Evolutionary conservation across 2,329 filamentous ascomycete species (phyloP).

Genomic region (Aspergillus ibericus): DNA sequence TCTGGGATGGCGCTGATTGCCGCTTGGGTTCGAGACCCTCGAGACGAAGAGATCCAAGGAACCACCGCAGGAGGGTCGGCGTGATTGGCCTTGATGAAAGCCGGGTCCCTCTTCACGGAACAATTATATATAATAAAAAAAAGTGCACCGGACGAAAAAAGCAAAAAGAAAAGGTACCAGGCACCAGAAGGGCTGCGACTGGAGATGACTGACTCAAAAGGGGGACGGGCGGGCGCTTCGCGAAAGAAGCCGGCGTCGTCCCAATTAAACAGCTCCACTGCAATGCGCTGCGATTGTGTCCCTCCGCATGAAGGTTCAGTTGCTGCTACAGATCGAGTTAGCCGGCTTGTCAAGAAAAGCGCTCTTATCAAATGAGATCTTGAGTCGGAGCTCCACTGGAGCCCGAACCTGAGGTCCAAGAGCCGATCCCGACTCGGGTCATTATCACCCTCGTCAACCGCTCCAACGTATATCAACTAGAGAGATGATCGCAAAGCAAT

Average conservation of each 20-base stretch:
- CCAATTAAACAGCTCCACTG: slow-evolving; percentile 14
- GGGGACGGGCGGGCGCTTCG: slow-evolving; percentile 10
- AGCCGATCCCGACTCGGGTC: background rate
- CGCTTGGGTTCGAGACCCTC: background rate
- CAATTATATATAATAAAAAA: background rate
- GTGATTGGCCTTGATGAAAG: background rate
- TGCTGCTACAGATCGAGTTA: slow-evolving; percentile 8
- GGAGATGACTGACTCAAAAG: slow-evolving; percentile 4
- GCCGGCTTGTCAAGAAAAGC: background rate
- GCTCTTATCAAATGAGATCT: slow-evolving; percentile 3
- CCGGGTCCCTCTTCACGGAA: background rate
- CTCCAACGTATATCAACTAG: background rate
- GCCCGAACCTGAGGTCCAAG: background rate
- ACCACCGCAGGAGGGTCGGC: background rate
- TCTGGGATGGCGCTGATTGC: background rate
- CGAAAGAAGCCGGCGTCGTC: slow-evolving; percentile 12
- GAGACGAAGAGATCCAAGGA: background rate
- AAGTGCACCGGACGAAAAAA: background rate
- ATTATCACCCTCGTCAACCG: background rate
- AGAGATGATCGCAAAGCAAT: background rate
- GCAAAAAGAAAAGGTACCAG: background rate
- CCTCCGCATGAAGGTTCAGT: slow-evolving; percentile 4
- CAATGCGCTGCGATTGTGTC: slow-evolving; percentile 1
- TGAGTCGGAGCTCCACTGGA: slow-evolving; percentile 1
- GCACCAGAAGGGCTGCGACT: slow-evolving; percentile 5